Evolutionary conservation across 345 rosid genomes (phyloP).

Genomic region (Brassica napus): DNA sequence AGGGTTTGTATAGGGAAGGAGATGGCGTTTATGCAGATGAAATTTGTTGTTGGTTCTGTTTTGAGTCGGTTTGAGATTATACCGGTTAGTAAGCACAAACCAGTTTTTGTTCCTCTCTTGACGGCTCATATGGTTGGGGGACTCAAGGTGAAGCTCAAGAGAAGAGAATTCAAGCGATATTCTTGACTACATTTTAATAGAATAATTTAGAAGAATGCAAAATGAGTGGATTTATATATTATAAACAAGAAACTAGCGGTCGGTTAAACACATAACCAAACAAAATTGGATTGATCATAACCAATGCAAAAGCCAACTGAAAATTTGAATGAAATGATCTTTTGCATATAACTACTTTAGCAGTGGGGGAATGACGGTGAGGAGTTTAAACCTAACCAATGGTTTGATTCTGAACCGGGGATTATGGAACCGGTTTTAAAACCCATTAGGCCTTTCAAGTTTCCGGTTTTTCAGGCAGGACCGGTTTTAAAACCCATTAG

Average conservation of each 20-base stretch:
- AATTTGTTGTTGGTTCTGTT: conserved; percentile 54
- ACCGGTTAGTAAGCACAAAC: conserved; percentile 38
- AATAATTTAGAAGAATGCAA: not conserved
- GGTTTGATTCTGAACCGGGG: conserved; percentile 42
- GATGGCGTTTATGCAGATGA: conserved; percentile 74
- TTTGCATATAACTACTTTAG: too few relatives aligned
- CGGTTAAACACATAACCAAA: too few relatives aligned
- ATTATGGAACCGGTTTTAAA: not conserved
- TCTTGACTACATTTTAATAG: not conserved
- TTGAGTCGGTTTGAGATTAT: conserved; percentile 46
- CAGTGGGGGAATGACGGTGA: conserved; percentile 60
- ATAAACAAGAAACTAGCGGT: too few relatives aligned
- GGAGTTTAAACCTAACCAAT: conserved; percentile 69
- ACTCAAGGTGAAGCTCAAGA: conserved; percentile 45
- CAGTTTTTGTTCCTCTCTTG: conserved; percentile 60
- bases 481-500: conserved; percentile 41
- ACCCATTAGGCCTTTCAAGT: too few relatives aligned
- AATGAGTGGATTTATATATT: not conserved
- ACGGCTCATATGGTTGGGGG: conserved; percentile 78
- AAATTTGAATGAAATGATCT: too few relatives aligned
- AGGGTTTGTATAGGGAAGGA: conserved; percentile 70
- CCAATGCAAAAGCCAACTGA: too few relatives aligned
- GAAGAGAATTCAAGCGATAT: conserved; percentile 27
- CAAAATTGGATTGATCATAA: too few relatives aligned
- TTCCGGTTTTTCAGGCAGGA: too few relatives aligned